These are phyloP conservation scores for Aspergillus bridgeri DNA, from an alignment of 495 filamentous ascomycete genomes.

Conservation along the genomic window DNA sequence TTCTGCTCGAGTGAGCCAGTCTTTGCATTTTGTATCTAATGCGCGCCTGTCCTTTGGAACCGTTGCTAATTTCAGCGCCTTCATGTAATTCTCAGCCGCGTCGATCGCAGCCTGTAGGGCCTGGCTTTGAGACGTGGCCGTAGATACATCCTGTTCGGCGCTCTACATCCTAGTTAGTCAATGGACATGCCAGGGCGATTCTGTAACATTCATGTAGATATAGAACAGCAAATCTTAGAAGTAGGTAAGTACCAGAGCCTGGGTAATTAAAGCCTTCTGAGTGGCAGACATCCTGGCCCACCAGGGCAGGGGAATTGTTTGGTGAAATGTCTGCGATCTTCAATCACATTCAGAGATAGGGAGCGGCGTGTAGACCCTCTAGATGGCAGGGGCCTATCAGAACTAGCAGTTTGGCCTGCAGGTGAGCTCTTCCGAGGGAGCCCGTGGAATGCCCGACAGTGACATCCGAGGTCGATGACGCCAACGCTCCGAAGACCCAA, in stretches of 20 bases:
- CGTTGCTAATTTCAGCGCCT: conserved; percentile 55
- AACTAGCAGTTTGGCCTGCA: conserved; percentile 1
- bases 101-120: conserved; percentile 71
- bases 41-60: conserved; percentile 52
- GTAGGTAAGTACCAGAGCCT: conserved; percentile 25
- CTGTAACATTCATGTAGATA: background rate
- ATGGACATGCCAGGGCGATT: background rate
- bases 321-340: conserved; percentile 4
- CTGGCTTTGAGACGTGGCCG: conserved; percentile 55
- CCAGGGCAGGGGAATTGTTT: background rate
- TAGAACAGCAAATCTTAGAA: background rate
- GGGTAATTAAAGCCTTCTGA: conserved; percentile 24
- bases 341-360: background rate
- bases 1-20: conserved; percentile 66
- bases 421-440: conserved; percentile 11
- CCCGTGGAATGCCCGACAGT: conserved; percentile 13
- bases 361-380: background rate
- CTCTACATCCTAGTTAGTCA: conserved; percentile 45
- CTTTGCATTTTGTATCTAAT: conserved; percentile 62
- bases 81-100: conserved; percentile 76
- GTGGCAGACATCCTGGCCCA: conserved; percentile 30
- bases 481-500: background rate
- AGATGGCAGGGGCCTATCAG: conserved; percentile 7
- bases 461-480: conserved; percentile 21
- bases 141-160: conserved; percentile 55